These are phyloP conservation scores for Aphanomyces stellatus DNA, from an alignment of 352 stramenopile species.

Conservation along the genomic window DNA sequence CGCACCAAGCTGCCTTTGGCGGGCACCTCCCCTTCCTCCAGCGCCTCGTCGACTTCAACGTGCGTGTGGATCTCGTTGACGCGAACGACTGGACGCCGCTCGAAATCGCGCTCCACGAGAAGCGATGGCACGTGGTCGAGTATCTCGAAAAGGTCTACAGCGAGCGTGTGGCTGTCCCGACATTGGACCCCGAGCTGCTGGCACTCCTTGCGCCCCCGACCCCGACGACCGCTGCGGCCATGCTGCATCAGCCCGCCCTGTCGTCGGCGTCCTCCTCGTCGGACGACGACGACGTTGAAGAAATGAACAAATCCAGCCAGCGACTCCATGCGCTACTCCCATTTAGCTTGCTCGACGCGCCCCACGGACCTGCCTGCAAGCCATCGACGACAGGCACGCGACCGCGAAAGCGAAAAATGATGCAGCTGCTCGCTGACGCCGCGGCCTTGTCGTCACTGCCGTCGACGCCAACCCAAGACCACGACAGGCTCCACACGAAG, in stretches of 20 bases:
- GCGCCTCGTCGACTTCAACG: neutral
- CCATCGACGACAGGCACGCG: neutral
- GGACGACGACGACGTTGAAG: neutral
- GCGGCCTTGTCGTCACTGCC: neutral
- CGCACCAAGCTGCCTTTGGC: slow-evolving; percentile 13
- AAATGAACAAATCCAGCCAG: slow-evolving; percentile 1
- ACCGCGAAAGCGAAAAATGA: neutral
- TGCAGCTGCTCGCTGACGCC: neutral
- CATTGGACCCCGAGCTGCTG: neutral
- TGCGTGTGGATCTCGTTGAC: slow-evolving; percentile 6
- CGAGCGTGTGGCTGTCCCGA: neutral
- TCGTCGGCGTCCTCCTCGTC: neutral
- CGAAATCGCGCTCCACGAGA: slow-evolving; percentile 2
- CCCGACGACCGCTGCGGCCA: too few relatives aligned
- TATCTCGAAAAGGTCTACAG: slow-evolving; percentile 13
- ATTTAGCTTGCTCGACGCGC: neutral
- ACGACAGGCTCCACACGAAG: neutral
- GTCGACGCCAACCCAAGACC: neutral
- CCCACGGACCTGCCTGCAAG: neutral
- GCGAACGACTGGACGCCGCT: slow-evolving; percentile 13
- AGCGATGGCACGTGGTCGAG: neutral
- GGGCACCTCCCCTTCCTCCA: slow-evolving; percentile 5
- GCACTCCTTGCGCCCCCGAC: too few relatives aligned
- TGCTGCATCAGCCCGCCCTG: neutral
- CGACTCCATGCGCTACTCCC: neutral